Percentiles rank a stretch among this genome's conserved stretches.
Evolutionary conservation across 345 rosid species (phyloP).

Genomic region (Pugionium dolabratum): DNA sequence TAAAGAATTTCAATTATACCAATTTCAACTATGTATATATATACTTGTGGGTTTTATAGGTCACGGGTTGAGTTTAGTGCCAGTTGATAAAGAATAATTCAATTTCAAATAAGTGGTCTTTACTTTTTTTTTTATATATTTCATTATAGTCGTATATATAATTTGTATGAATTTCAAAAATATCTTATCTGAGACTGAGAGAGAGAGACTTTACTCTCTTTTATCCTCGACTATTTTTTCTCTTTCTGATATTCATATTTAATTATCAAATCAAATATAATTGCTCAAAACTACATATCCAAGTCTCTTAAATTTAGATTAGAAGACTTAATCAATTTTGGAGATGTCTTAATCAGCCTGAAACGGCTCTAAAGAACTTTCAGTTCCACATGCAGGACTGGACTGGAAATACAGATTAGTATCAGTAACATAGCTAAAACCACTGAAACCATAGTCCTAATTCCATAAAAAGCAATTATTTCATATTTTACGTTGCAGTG

Average conservation of each 20-base stretch:
- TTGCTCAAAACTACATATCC: slow-evolving; percentile 19
- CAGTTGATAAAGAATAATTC: no score
- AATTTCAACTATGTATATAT: neutral
- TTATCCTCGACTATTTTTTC: no score
- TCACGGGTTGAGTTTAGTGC: no score
- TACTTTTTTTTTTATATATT: no score
- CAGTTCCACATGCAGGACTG: slow-evolving; percentile 82
- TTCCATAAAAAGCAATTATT: neutral
- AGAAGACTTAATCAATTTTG: slow-evolving; percentile 18
- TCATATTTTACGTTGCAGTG: slow-evolving; percentile 1
- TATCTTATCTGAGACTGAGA: no score
- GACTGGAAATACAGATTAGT: slow-evolving; percentile 47
- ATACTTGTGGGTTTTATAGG: no score
- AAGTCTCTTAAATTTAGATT: neutral
- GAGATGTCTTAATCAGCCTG: slow-evolving; percentile 43
- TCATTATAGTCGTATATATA: no score
- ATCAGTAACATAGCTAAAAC: neutral
- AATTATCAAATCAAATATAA: neutral
- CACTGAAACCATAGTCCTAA: no score
- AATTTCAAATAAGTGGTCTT: no score
- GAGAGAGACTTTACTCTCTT: no score
- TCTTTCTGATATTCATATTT: no score
- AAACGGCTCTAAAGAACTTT: slow-evolving; percentile 67
- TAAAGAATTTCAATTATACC: slow-evolving; percentile 14
- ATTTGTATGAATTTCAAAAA: no score